Base-by-base conservation (phyloP, 257 asterid species). In the Haberlea rhodopensis region DNA sequence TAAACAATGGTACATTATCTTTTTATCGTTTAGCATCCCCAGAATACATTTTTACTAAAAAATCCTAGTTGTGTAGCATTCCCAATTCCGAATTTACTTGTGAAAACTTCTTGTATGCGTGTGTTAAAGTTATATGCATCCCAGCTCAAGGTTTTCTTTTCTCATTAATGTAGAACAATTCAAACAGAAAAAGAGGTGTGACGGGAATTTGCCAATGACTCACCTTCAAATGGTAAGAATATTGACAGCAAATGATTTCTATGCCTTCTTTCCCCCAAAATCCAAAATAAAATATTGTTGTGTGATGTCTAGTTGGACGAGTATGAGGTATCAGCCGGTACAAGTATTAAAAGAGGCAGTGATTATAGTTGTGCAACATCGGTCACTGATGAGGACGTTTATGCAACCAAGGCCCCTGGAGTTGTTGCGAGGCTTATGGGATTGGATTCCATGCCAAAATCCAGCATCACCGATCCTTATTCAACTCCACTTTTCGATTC, bases 371-470 rank as follows among this genome's bases (percentile, higher is more conserved):
- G 89, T 71, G 79, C 96, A 71, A 85, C 96, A 49, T 94, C 95
- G 0, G 73, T 87, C 52, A 76, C 84, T 5, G 97, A 92, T 62
- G 99, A 92, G 58, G 97, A 89, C 22, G 31, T 77, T 65, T 75
- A 64, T 37, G 81, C 76, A 48, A 68, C 75, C 5, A 86, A 69
- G 71, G 82, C 84, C 16, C 97, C 99, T 1, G 85, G 94, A 1
- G 94, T 94, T 2, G 92, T 90, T 76, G 99, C 97, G 8, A 80
- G 95, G 70, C 96, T 94, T 28, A 94, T 94, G 99, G 99, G 99
- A 45, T 76, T 94, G 75, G 97, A 94, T 71, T 76, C 85, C 60
- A 64, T 87, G 82, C 96, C 97, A 21, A 83, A 84, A 74, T 79
- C 89, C 31, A 80, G 56, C 58, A 22, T 67, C 22, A 29, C 70